Evolutionary conservation across 371 early-diverging fungal genomes (phyloP).

Genomic region (Scutellospora calospora): DNA sequence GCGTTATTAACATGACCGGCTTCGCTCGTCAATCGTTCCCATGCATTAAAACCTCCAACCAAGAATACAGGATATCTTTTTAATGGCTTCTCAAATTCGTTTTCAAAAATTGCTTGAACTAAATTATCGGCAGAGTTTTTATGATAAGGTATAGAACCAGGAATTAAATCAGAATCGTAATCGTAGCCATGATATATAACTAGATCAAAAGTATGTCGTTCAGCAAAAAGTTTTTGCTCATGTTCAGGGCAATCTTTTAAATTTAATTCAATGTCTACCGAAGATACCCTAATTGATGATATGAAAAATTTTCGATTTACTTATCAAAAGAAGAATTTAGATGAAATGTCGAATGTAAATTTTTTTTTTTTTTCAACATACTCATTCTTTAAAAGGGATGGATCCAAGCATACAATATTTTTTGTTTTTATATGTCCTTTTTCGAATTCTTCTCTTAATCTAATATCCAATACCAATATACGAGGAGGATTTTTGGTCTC

Average conservation of each 20-base stretch:
- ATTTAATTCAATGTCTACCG: constrained; percentile 57
- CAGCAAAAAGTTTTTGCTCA: constrained; percentile 68
- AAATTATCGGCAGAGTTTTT: constrained; percentile 20
- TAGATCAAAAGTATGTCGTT: constrained; percentile 74
- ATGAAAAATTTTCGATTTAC: neutral
- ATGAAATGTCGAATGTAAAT: neutral
- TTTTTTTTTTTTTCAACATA: constrained; percentile 48
- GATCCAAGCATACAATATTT: constrained; percentile 83
- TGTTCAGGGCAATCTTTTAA: constrained; percentile 57
- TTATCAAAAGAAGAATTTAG: neutral
- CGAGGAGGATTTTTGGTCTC: neutral
- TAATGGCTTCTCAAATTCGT: constrained; percentile 62
- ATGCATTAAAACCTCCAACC: constrained; percentile 81
- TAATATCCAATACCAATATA: constrained; percentile 85
- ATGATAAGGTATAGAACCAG: neutral
- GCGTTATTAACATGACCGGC: constrained; percentile 43
- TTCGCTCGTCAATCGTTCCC: constrained; percentile 62
- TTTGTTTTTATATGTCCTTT: constrained; percentile 77
- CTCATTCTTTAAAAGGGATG: constrained; percentile 67
- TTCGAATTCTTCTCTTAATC: constrained; percentile 71
- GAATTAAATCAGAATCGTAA: neutral
- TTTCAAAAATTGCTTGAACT: constrained; percentile 64
- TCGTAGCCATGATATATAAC: constrained; percentile 79
- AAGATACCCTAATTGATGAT: constrained; percentile 52
- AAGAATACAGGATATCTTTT: constrained; percentile 69